These are phyloP conservation scores for Quercus lobata DNA, from an alignment of 331 rosid genomes.

Conservation along the genomic window DNA sequence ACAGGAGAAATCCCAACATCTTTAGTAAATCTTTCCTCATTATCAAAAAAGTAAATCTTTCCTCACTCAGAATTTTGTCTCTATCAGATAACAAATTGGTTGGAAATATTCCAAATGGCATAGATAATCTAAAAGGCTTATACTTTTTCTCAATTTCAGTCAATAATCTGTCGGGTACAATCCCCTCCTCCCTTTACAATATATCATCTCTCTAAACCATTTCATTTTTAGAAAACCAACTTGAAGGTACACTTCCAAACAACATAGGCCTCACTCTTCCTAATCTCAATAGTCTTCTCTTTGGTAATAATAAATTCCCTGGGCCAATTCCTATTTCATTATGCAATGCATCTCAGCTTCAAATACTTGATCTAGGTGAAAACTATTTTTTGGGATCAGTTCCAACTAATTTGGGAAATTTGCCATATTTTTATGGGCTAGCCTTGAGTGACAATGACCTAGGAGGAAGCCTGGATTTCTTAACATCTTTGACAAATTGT, in stretches of 20 bases:
- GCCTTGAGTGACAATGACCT: slow-evolving; percentile 8
- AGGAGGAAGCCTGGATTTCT: slow-evolving; percentile 31
- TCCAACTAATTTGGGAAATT: slow-evolving; percentile 29
- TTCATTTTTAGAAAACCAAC: rapidly evolving
- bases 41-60: background rate
- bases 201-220: background rate
- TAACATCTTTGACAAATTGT: slow-evolving; percentile 36
- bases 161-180: background rate
- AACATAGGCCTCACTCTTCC: slow-evolving; percentile 3
- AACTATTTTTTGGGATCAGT: slow-evolving; percentile 29
- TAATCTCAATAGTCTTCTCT: background rate
- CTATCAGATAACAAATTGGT: slow-evolving; percentile 17
- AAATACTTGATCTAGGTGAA: background rate
- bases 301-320: background rate
- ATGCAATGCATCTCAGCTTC: slow-evolving; percentile 26
- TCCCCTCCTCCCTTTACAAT: slow-evolving; percentile 11
- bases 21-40: background rate
- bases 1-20: background rate
- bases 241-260: slow-evolving; percentile 6
- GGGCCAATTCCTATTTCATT: slow-evolving; percentile 14
- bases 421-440: background rate
- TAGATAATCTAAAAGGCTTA: no score
- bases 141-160: background rate
- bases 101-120: slow-evolving; percentile 14
- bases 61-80: background rate